Conservation (phyloP, 2,329 filamentous ascomycete genomes). For the Podosphaera xanthii region DNA sequence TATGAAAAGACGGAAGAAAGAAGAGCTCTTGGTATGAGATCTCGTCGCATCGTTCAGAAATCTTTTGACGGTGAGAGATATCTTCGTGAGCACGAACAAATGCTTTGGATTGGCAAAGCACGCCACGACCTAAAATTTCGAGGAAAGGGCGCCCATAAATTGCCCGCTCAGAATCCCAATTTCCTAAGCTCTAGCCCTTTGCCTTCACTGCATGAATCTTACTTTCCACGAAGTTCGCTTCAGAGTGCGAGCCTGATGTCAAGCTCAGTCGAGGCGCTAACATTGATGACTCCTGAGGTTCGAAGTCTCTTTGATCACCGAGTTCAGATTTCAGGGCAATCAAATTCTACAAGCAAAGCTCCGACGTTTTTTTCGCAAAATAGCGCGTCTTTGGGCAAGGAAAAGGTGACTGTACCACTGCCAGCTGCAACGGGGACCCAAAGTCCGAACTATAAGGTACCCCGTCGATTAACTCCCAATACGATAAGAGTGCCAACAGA, state of each 20-base stretch:
- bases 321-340: constrained; percentile 1
- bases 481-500: neutral
- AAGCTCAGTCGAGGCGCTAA: constrained; percentile 4
- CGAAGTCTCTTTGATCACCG: constrained; percentile 5
- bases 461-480: neutral
- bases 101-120: constrained; percentile 25
- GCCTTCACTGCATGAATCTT: constrained; percentile 1
- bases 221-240: constrained; percentile 2
- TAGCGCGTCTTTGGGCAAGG: neutral
- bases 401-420: neutral
- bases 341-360: constrained; percentile 1
- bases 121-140: neutral
- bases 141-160: neutral
- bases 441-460: neutral
- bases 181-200: neutral
- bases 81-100: constrained; percentile 37
- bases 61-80: constrained; percentile 36
- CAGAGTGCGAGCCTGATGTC: constrained; percentile 5
- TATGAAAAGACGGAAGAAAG: constrained; percentile 32
- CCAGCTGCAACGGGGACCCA: neutral
- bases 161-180: neutral
- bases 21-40: constrained; percentile 33
- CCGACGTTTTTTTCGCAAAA: constrained; percentile 3
- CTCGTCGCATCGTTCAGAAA: constrained; percentile 32
- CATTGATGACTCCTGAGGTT: constrained; percentile 5